Evolutionary conservation across 768 basidiomycete genomes (phyloP).

Genomic region (Mycena metata): DNA sequence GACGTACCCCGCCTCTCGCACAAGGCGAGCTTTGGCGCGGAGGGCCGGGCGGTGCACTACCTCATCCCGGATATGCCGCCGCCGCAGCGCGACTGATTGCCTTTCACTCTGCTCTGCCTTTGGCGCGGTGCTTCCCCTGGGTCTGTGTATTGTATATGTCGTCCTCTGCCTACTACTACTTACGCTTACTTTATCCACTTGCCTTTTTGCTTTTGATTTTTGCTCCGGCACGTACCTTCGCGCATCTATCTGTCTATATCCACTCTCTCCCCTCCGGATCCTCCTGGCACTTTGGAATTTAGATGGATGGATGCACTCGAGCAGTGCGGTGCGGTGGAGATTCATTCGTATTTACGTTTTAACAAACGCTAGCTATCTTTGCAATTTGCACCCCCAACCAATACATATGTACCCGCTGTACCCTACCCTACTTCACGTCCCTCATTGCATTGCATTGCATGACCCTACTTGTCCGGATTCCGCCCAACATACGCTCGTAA

Average conservation of each 20-base stretch:
- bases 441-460: background rate
- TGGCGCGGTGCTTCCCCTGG: no score
- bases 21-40: conserved; percentile 62
- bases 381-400: background rate
- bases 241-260: no score
- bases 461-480: no score
- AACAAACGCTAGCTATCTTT: no score
- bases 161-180: background rate
- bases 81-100: conserved; percentile 45
- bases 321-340: conserved; percentile 17
- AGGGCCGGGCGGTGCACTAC: conserved; percentile 64
- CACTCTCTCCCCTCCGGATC: no score
- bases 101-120: no score
- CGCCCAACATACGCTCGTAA: background rate
- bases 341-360: conserved; percentile 28
- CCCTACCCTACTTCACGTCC: background rate
- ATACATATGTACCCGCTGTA: conserved; percentile 12
- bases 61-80: conserved; percentile 72
- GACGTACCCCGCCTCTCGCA: conserved; percentile 46
- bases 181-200: conserved; percentile 27
- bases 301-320: conserved; percentile 13
- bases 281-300: no score
- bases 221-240: background rate
- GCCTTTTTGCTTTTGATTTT: background rate
- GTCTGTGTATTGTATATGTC: conserved; percentile 17